Percentiles rank a stretch among this genome's conserved stretches.
phyloP scores from a whole-genome alignment of 768 basidiomycete species.

The Russula vinacea region DNA sequence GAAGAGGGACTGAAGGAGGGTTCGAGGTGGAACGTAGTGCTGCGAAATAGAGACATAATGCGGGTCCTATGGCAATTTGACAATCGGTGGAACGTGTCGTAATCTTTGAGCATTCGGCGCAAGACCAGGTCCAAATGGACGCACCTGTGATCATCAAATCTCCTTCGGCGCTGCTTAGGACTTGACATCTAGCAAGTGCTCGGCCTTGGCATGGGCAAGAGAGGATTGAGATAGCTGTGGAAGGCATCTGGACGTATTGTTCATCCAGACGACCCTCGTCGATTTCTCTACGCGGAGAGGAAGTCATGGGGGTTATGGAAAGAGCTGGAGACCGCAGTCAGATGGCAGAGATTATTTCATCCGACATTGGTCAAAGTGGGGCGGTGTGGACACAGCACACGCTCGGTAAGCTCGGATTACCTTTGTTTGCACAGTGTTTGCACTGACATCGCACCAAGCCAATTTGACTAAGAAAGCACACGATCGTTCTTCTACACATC shows the following conservation, averaged over 20 bases:
- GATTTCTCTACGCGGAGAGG: constrained; percentile 27
- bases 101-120: not conserved
- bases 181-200: constrained; percentile 69
- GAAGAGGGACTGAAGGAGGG: constrained; percentile 80
- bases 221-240: constrained; percentile 78
- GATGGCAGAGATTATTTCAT: too few species aligned
- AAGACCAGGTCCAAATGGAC: constrained; percentile 21
- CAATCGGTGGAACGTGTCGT: not conserved
- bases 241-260: constrained; percentile 69
- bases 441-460: too few species aligned
- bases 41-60: constrained; percentile 80
- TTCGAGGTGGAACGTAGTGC: constrained; percentile 70
- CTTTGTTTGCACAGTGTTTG: too few species aligned
- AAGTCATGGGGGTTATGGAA: not conserved
- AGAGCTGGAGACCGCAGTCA: too few species aligned
- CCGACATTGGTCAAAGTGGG: too few species aligned
- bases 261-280: constrained; percentile 50
- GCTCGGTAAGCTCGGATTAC: too few species aligned
- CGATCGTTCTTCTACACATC: constrained; percentile 33
- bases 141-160: constrained; percentile 85
- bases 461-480: too few species aligned
- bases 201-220: constrained; percentile 68
- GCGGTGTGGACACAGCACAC: too few species aligned
- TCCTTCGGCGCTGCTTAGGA: constrained; percentile 72
- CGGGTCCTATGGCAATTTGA: constrained; percentile 46